These are phyloP conservation scores for Adansonia grandidieri DNA, from an alignment of 441 rosid genomes.

Conservation along the genomic window DNA sequence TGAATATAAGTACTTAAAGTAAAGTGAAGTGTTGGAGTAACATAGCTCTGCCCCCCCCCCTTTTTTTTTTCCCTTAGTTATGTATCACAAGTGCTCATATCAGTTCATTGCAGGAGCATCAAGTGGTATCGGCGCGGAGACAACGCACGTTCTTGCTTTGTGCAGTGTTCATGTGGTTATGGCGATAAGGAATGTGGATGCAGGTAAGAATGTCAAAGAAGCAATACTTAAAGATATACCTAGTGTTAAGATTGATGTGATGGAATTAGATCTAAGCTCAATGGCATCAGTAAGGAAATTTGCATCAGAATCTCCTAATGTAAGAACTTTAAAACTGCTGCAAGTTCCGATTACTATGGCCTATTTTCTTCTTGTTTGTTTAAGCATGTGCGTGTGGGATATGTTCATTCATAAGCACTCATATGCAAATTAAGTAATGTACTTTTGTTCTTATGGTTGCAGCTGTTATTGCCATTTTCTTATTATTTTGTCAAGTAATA, in stretches of 20 bases:
- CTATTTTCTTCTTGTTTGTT: neutral
- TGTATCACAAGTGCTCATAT: neutral
- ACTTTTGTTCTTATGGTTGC: neutral
- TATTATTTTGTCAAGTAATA: neutral
- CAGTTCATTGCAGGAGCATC: slow-evolving; percentile 58
- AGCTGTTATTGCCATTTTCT: neutral
- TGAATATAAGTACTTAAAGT: too few species aligned
- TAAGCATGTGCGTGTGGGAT: too few species aligned
- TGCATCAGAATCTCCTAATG: slow-evolving; percentile 72
- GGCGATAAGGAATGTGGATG: slow-evolving; percentile 68
- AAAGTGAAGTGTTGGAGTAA: neutral
- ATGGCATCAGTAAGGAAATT: slow-evolving; percentile 70
- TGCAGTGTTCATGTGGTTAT: slow-evolving; percentile 69
- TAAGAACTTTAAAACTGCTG: slow-evolving; percentile 34
- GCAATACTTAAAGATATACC: slow-evolving; percentile 57
- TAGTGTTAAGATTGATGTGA: slow-evolving; percentile 62
- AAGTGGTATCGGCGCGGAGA: slow-evolving; percentile 73
- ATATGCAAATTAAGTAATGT: neutral
- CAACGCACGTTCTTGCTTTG: slow-evolving; percentile 66
- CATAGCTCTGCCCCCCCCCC: too few species aligned
- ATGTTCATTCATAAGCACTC: neutral
- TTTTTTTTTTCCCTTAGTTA: neutral
- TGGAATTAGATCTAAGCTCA: slow-evolving; percentile 83
- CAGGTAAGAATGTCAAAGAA: slow-evolving; percentile 53
- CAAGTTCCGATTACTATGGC: neutral